These are phyloP conservation scores for Agaricus subrufescens DNA, from an alignment of 768 basidiomycete genomes.

Conservation along the genomic window DNA sequence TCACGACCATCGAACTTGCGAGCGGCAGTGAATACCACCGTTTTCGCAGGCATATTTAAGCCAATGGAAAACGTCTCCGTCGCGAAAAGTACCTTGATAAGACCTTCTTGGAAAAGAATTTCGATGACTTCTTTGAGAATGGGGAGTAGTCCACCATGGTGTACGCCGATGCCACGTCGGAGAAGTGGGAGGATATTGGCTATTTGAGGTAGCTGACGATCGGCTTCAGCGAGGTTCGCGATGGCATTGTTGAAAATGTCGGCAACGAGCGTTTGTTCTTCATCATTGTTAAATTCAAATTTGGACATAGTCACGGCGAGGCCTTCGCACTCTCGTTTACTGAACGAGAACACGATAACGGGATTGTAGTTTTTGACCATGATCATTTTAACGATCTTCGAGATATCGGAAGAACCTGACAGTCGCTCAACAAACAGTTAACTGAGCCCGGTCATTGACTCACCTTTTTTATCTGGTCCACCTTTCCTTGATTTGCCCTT, in stretches of 20 bases:
- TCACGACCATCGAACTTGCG: slow-evolving; percentile 96
- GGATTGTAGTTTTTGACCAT: slow-evolving; percentile 97
- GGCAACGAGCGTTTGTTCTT: slow-evolving; percentile 83
- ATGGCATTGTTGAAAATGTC: slow-evolving; percentile 96
- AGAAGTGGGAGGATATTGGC: slow-evolving; percentile 87
- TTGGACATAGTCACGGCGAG: slow-evolving; percentile 92
- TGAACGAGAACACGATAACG: slow-evolving; percentile 97
- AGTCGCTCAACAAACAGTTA: not conserved
- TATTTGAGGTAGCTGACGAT: slow-evolving; percentile 91
- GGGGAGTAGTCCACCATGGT: slow-evolving; percentile 95
- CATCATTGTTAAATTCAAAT: slow-evolving; percentile 89
- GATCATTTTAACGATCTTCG: slow-evolving; percentile 98
- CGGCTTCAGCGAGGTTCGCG: slow-evolving; percentile 79
- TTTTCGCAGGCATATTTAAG: slow-evolving; percentile 99
- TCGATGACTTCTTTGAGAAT: slow-evolving; percentile 99
- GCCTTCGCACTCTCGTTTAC: slow-evolving; percentile 95
- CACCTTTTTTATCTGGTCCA: slow-evolving; percentile 82
- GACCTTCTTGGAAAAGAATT: slow-evolving; percentile 95
- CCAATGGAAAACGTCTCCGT: slow-evolving; percentile 99
- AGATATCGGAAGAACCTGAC: slow-evolving; percentile 85
- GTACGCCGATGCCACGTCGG: slow-evolving; percentile 94
- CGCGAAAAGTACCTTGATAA: slow-evolving; percentile 97
- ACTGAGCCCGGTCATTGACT: slow-evolving; percentile 6
- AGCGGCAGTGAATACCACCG: slow-evolving; percentile 93
- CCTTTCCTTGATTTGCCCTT: slow-evolving; percentile 95